Percentiles rank a stretch among this genome's conserved stretches.
These are phyloP conservation scores for Sporothrix inflata DNA, from an alignment of 2,329 filamentous ascomycete genomes.

Conservation along the genomic window DNA sequence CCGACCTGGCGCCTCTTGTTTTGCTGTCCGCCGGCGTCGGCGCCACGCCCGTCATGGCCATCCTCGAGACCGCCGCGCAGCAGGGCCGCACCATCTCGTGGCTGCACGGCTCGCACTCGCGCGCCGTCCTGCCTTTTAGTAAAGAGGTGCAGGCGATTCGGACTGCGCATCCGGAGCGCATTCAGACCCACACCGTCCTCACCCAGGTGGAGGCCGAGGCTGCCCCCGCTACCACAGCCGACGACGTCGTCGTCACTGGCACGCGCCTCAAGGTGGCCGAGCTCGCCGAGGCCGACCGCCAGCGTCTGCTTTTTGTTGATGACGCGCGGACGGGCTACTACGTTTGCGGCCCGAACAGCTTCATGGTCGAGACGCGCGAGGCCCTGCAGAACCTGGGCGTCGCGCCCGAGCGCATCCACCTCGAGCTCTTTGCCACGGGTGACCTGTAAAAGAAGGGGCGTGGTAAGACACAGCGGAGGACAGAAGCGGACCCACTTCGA, in stretches of 20 bases:
- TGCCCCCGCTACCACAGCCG: slow-evolving; percentile 43
- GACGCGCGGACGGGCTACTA: slow-evolving; percentile 66
- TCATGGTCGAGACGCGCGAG: slow-evolving; percentile 66
- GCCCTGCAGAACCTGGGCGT: slow-evolving; percentile 62
- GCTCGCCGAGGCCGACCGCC: slow-evolving; percentile 57
- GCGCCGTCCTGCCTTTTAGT: slow-evolving; percentile 58
- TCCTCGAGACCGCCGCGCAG: slow-evolving; percentile 58
- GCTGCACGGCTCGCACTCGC: slow-evolving; percentile 62
- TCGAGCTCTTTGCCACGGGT: slow-evolving; percentile 71
- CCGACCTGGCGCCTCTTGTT: slow-evolving; percentile 56
- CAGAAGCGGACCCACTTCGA: not conserved
- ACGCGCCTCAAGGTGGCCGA: slow-evolving; percentile 62
- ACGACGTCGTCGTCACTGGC: slow-evolving; percentile 42
- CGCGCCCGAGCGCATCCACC: slow-evolving; percentile 58
- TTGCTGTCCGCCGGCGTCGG: slow-evolving; percentile 71
- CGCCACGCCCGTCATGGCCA: slow-evolving; percentile 67
- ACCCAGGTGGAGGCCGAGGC: slow-evolving; percentile 45
- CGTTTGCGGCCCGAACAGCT: slow-evolving; percentile 69
- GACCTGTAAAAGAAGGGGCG: slow-evolving; percentile 38
- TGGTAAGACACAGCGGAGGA: not conserved
- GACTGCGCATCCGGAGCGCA: slow-evolving; percentile 47
- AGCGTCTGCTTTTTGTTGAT: slow-evolving; percentile 58
- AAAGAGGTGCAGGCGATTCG: slow-evolving; percentile 51
- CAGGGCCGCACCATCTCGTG: slow-evolving; percentile 58
- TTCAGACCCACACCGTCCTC: slow-evolving; percentile 62